A percentile compares a stretch with the other conserved stretches of the same genome.
Evolutionary conservation across 164 flowering plant genomes (phyloP).

Genomic region (Santalum album): DNA sequence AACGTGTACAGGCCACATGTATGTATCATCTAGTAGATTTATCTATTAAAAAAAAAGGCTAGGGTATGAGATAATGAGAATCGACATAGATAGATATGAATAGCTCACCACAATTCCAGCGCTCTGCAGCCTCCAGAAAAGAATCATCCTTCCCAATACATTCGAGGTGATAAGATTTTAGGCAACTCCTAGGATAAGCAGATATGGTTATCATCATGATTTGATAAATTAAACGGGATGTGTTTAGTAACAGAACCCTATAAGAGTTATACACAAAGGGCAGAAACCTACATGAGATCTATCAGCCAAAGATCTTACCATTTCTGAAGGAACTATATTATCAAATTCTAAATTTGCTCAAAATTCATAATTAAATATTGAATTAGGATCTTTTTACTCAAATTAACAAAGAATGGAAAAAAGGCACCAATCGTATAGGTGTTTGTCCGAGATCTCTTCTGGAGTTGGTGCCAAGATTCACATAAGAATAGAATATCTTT

Average conservation of each 20-base stretch:
- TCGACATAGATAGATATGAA: background rate
- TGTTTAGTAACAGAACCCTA: background rate
- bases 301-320: background rate
- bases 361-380: background rate
- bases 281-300: background rate
- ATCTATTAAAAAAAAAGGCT: no score
- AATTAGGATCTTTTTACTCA: background rate
- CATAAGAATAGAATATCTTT: no score
- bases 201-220: background rate
- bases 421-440: no score
- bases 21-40: no score
- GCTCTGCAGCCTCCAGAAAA: conserved; percentile 18
- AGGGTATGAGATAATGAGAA: no score
- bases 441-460: no score
- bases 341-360: background rate
- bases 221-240: background rate
- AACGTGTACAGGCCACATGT: no score
- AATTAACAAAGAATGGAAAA: no score
- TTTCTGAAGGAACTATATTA: background rate
- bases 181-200: conserved; percentile 39
- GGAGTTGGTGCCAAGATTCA: no score
- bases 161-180: conserved; percentile 55
- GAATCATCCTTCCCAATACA: conserved; percentile 55
- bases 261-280: background rate
- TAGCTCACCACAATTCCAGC: conserved; percentile 58